phyloP scores from a whole-genome alignment of 2,329 filamentous ascomycete genomes.

The Lachnellula willkommii region DNA sequence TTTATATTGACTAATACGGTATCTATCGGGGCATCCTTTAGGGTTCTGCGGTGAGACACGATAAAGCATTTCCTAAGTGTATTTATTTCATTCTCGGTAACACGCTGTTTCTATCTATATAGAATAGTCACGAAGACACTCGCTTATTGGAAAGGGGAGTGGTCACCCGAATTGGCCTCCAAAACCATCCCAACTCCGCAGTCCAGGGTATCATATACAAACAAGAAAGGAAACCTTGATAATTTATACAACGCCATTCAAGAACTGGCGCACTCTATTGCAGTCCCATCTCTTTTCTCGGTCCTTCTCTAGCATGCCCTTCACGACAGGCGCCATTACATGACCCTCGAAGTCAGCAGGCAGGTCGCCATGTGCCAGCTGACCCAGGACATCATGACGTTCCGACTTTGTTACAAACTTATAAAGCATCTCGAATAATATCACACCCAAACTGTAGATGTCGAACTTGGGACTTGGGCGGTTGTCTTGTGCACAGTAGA shows the following conservation, averaged over 20 bases:
- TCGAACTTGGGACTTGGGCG: slow-evolving; percentile 28
- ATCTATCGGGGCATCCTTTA: no score
- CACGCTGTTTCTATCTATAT: no score
- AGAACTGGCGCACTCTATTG: slow-evolving; percentile 15
- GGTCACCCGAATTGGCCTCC: neutral
- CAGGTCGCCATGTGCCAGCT: slow-evolving; percentile 28
- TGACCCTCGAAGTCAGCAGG: slow-evolving; percentile 22
- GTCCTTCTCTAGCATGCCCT: slow-evolving; percentile 16
- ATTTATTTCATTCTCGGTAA: no score
- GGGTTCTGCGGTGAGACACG: no score
- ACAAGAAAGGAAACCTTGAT: neutral
- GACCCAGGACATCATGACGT: slow-evolving; percentile 37
- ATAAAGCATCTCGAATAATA: slow-evolving; percentile 57
- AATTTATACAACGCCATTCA: neutral
- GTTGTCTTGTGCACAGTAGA: slow-evolving; percentile 45
- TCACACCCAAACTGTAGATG: slow-evolving; percentile 56
- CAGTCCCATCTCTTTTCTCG: slow-evolving; percentile 19
- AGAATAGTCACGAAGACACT: no score
- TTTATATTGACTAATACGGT: no score
- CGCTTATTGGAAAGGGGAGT: no score
- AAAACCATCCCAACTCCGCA: neutral
- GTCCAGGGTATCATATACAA: neutral
- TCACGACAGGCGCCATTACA: slow-evolving; percentile 23
- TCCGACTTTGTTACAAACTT: slow-evolving; percentile 47
- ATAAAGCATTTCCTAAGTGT: no score